Evolutionary conservation across 345 rosid genomes (phyloP), one percentile per base, ranked within the genome.

Genomic region (Pelargonium nanum): DNA sequence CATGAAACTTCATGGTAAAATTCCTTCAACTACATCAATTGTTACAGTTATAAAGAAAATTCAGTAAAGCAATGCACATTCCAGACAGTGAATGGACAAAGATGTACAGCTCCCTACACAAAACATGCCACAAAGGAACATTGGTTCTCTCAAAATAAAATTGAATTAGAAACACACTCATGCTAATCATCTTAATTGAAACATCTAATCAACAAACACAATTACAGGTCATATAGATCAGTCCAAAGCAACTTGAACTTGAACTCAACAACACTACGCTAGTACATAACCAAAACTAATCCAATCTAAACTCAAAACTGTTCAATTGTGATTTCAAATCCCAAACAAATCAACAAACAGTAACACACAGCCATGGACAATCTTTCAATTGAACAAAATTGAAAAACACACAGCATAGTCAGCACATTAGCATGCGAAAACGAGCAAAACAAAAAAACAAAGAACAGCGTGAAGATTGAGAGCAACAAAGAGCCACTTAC

Each of bases 401-500:
- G 2, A 24, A 48, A 16, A 22, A 15, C 17, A 57, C 10, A 50
- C 15, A 19, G 24, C 22, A 26, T 40, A 40, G 22, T 26, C n/a
- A 30, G 28, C 53, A 20, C 7, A 55, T 12, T 0, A 25, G 45
- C 62, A 13, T 28, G 45, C 22, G 63, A 24, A 53, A 60, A 69
- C 4, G 52, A 30, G 8, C n/a, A 53, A 8, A 63, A 25, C 12
- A 45, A 3, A 16, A 6, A 48, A 30, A 32, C 51, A 40, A 12
- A 40, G 58, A 5, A 55, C 53, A 7, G 63, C 1, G 56, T 40
- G n/a, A 61, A 62, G n/a, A 70, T 58, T 40, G 57, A 67, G 67
- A 26, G 54, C 60, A 40, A 40, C 3, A 40, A n/a, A 51, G 68
- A 68, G 32, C 60, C 26, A 75, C 95, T 90, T 66, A 94, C 99